These are phyloP conservation scores for Pleurotus tuoliensis DNA, from an alignment of 768 basidiomycete species.

Conservation along the genomic window DNA sequence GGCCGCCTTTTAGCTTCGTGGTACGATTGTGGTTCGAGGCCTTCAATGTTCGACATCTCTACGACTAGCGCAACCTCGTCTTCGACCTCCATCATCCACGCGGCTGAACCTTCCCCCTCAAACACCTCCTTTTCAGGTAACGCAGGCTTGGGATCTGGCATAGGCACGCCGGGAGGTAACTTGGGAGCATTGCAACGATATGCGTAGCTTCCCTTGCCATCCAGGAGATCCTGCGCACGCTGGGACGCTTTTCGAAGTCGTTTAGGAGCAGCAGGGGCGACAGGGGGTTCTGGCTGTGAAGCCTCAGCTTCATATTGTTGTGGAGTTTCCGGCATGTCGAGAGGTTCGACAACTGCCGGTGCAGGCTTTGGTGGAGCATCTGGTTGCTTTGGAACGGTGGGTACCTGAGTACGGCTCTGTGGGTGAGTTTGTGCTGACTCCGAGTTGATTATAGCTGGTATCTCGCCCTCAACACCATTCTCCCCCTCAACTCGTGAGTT, in stretches of 20 bases:
- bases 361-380: too few species aligned
- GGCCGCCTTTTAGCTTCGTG: conserved; percentile 17
- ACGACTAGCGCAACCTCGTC: conserved; percentile 22
- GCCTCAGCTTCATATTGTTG: background rate
- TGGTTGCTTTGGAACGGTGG: background rate
- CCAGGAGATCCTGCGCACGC: background rate
- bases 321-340: background rate
- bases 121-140: conserved; percentile 3
- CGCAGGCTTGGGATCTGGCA: conserved; percentile 6
- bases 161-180: conserved; percentile 10
- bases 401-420: background rate
- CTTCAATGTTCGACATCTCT: conserved; percentile 22
- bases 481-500: conserved; percentile 21
- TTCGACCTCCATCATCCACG: conserved; percentile 12
- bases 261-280: background rate
- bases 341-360: background rate
- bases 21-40: conserved; percentile 17
- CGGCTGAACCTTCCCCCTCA: conserved; percentile 11
- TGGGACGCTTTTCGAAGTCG: background rate
- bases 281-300: too few species aligned
- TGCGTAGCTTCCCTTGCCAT: background rate
- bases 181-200: background rate
- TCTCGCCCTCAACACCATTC: conserved; percentile 10
- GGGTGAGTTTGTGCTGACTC: background rate
- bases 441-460: background rate